A percentile compares a stretch with the other conserved stretches of the same genome.
These are phyloP conservation scores for Botryobasidium botryosum DNA, from an alignment of 768 basidiomycete genomes.

Conservation along the genomic window DNA sequence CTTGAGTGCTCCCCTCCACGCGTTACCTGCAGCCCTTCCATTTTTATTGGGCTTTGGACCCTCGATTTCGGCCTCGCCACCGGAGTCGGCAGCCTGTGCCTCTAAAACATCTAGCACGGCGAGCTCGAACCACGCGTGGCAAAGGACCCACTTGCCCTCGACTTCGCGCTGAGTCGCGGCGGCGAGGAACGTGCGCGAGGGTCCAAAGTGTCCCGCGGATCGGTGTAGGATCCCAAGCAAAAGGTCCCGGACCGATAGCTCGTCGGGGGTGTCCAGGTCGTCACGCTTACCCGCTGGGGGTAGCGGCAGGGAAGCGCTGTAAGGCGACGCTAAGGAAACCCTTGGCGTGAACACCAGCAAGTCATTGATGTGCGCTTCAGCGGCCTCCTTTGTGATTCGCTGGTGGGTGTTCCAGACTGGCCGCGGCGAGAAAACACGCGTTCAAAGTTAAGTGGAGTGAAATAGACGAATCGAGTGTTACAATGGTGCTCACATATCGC, in stretches of 20 bases:
- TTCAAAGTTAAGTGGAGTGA: neutral
- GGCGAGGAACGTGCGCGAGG: constrained; percentile 3
- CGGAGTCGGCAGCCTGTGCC: neutral
- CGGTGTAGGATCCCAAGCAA: constrained; percentile 9
- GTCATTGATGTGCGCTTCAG: constrained; percentile 41
- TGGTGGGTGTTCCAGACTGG: constrained; percentile 70
- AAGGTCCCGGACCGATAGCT: constrained; percentile 6
- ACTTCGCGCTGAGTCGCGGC: neutral
- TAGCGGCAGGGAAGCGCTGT: neutral
- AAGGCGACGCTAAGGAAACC: constrained; percentile 16
- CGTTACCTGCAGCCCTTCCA: neutral
- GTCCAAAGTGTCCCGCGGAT: neutral
- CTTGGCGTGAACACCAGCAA: constrained; percentile 34
- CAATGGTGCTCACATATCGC: constrained; percentile 38
- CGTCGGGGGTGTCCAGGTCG: constrained; percentile 10
- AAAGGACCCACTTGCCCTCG: constrained; percentile 3
- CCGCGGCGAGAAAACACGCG: too few species aligned
- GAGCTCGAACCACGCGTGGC: constrained; percentile 10
- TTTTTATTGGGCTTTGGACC: neutral
- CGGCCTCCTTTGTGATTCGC: constrained; percentile 36
- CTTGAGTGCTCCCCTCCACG: constrained; percentile 3
- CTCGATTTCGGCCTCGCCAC: neutral
- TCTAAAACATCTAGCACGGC: constrained; percentile 10
- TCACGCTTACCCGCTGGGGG: neutral
- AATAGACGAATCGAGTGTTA: neutral